Percentiles rank a stretch among this genome's conserved stretches.
Conservation (phyloP, 371 early-diverging fungal genomes). For the Paramicrosporidium saccamoebae region DNA sequence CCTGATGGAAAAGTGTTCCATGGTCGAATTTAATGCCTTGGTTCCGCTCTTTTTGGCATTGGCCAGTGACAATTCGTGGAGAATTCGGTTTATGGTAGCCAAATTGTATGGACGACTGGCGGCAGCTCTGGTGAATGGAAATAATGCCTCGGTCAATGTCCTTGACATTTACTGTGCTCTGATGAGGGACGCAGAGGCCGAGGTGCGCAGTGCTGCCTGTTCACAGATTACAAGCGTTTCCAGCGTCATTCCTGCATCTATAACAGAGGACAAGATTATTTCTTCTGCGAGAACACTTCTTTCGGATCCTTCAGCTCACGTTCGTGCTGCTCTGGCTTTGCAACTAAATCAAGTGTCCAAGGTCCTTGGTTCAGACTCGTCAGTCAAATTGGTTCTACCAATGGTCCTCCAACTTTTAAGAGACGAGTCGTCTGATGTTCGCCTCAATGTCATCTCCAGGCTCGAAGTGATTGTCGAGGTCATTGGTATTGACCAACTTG, state of each 20-base stretch:
- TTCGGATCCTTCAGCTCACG: constrained; percentile 73
- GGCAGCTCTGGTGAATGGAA: constrained; percentile 1
- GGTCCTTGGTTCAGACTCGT: constrained; percentile 67
- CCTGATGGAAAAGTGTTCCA: constrained; percentile 39
- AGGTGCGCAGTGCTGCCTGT: constrained; percentile 70
- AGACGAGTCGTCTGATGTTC: constrained; percentile 85
- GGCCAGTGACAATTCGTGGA: constrained; percentile 76
- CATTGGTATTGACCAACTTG: constrained; percentile 82
- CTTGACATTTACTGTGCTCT: constrained; percentile 23
- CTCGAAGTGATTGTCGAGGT: constrained; percentile 35
- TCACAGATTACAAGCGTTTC: constrained; percentile 31
- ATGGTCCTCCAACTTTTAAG: constrained; percentile 74
- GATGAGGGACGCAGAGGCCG: constrained; percentile 76
- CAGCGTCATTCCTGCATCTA: constrained; percentile 33
- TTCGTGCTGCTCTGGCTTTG: constrained; percentile 73
- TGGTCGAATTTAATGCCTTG: constrained; percentile 34
- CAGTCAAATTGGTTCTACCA: constrained; percentile 71
- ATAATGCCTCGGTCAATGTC: constrained; percentile 6
- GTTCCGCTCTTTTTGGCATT: constrained; percentile 29
- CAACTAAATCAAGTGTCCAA: constrained; percentile 80
- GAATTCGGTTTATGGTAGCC: constrained; percentile 89
- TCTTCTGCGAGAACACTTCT: constrained; percentile 67
- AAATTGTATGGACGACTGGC: constrained; percentile 36
- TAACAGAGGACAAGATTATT: constrained; percentile 36
- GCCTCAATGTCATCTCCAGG: constrained; percentile 85